Evolutionary conservation across 1,284 basidiomycete species (phyloP), one percentile per base, ranked within the genome.

Genomic region (Sanghuangporus baumii): DNA sequence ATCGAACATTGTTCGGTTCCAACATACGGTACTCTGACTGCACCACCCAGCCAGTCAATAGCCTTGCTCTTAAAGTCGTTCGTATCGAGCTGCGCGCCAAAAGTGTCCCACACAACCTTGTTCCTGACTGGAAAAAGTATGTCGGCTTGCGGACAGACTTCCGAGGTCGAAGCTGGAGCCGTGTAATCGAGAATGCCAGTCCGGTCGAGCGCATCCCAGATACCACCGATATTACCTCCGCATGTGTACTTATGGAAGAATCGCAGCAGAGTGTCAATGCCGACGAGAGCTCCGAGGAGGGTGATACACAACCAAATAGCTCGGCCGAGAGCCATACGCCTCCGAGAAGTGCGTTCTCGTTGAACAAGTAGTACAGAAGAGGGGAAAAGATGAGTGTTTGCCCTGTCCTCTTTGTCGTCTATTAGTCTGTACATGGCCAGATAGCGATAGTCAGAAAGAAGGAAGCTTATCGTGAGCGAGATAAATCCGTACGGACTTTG

Each of bases 21-120:
- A 26, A 72, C 73, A 65, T 65, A 78, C 76, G 75, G 75, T 37
- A 78, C 71, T 50, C 70, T 66, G 6, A 77, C 72, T 1, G 86
- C 85, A 6, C 81, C 84, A 43, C 76, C 75, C 11, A 88, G 74
- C 81, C 80, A 85, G 48, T 81, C 73, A 12, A 83, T 74, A 0
- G 83, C 81, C 58, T 75, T 73, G 12, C 66, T 62, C 69, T 78
- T 74, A 74, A 84, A 86, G 18, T 66, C 71, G 2, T 80, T 71
- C 6, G 79, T 78, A 43, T 70, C 73, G 60, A 79, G 77, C 26
- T 73, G 70, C 38, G 74, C 70, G 43, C 76, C 75, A 43, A 85
- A 43, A 16, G 66, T 69, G 26, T 71, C 70, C 77, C 81, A 82
- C 6, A 84, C 64, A 11, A 71, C 73, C 3, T 66, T 70, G 65